A percentile compares a stretch with the other conserved stretches of the same genome.
These are phyloP conservation scores for Colletotrichum somersetense DNA, from an alignment of 2,329 filamentous ascomycete species.

Conservation along the genomic window DNA sequence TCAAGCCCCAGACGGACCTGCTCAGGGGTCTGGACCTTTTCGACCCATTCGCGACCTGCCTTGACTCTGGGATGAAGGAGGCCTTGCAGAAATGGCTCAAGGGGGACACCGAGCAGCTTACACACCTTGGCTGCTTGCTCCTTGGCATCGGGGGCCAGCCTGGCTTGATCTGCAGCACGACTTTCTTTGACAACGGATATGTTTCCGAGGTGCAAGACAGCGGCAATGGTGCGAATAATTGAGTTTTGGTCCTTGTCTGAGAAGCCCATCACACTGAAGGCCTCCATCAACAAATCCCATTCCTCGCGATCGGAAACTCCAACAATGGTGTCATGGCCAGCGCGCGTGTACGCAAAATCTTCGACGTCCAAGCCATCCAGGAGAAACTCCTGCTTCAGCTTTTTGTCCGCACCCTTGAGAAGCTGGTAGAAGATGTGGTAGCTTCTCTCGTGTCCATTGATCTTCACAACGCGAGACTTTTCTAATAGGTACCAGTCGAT, in stretches of 20 bases:
- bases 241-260: conserved; percentile 84
- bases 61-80: conserved; percentile 94
- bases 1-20: conserved; percentile 92
- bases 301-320: conserved; percentile 93
- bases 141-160: conserved; percentile 80
- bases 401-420: conserved; percentile 81
- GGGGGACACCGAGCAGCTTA: conserved; percentile 83
- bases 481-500: conserved; percentile 99
- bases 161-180: conserved; percentile 89
- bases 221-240: conserved; percentile 89
- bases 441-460: conserved; percentile 90
- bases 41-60: conserved; percentile 96
- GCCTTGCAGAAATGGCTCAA: conserved; percentile 88
- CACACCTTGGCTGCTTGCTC: conserved; percentile 84
- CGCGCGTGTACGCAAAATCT: conserved; percentile 91
- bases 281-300: conserved; percentile 91
- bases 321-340: conserved; percentile 90
- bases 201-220: conserved; percentile 93
- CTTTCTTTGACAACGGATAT: conserved; percentile 92
- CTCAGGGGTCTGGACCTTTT: conserved; percentile 97
- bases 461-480: conserved; percentile 94
- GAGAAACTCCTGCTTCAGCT: conserved; percentile 81
- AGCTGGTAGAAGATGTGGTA: conserved; percentile 99
- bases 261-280: conserved; percentile 95
- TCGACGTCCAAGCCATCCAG: conserved; percentile 81